Conservation (phyloP, 441 rosid genomes). For the Macaranga tanarius region DNA sequence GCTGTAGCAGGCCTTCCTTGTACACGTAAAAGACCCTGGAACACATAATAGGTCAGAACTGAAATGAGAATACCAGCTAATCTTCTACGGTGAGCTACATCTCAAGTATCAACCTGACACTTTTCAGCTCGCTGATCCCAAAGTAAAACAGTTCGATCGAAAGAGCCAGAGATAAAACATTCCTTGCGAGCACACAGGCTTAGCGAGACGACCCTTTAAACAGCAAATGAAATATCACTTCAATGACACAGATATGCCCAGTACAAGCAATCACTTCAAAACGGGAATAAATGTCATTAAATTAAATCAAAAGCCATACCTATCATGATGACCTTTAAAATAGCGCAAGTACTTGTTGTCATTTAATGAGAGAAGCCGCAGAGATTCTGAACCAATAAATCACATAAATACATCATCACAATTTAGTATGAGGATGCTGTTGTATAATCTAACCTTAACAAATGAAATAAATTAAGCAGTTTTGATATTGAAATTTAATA, state of each 20-base stretch:
- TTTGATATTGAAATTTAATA: not conserved
- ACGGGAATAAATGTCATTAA: not conserved
- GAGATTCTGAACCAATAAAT: conserved; percentile 55
- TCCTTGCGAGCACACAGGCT: conserved; percentile 86
- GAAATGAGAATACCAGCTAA: not conserved
- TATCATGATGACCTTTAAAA: conserved; percentile 98
- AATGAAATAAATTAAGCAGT: not conserved
- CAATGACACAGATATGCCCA: not conserved
- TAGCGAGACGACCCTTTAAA: conserved; percentile 80
- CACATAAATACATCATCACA: not conserved
- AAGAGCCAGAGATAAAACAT: conserved; percentile 88
- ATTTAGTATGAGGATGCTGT: not conserved
- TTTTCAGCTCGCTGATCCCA: conserved; percentile 98
- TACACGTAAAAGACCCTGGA: conserved; percentile 80
- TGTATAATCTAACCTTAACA: not conserved
- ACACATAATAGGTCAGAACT: conserved; percentile 16
- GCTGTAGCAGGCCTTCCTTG: conserved; percentile 97
- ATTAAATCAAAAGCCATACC: conserved; percentile 42
- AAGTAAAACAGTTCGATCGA: conserved; percentile 89
- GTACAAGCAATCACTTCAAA: conserved; percentile 9
- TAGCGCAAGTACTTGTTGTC: conserved; percentile 96
- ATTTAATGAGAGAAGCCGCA: conserved; percentile 87
- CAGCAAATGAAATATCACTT: conserved; percentile 8
- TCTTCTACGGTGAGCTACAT: not conserved
- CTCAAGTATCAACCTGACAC: conserved; percentile 61